phyloP scores from a whole-genome alignment of 352 stramenopile genomes.

The Phytophthora cryptogea region DNA sequence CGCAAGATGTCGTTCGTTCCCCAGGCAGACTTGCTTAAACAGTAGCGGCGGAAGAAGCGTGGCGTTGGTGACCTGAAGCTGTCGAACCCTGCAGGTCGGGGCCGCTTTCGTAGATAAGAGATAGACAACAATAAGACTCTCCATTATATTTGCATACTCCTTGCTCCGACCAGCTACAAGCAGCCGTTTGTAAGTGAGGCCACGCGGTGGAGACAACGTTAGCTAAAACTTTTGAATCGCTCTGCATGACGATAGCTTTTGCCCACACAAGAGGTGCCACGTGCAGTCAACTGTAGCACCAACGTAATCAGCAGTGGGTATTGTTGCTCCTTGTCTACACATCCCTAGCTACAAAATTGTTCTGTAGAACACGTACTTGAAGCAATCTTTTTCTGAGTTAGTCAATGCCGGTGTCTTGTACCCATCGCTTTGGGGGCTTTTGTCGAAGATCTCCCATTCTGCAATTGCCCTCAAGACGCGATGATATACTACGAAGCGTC shows the following conservation, averaged over 20 bases:
- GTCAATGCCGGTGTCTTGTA: slow-evolving; percentile 4
- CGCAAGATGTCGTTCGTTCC: slow-evolving; percentile 85
- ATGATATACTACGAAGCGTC: slow-evolving; percentile 84
- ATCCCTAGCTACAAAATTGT: not conserved
- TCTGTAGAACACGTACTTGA: not conserved
- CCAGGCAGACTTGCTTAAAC: slow-evolving; percentile 59
- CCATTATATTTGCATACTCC: slow-evolving; percentile 24
- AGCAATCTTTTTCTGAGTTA: not conserved
- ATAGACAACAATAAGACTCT: slow-evolving; percentile 15
- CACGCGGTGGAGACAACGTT: not conserved
- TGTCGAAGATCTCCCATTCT: slow-evolving; percentile 16
- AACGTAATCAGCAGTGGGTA: not conserved
- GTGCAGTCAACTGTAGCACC: not conserved
- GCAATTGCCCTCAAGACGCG: slow-evolving; percentile 1
- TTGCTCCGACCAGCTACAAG: not conserved
- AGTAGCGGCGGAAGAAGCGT: slow-evolving; percentile 79
- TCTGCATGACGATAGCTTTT: not conserved
- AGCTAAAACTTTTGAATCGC: not conserved
- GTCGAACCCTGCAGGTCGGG: slow-evolving; percentile 42
- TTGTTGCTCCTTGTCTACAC: not conserved
- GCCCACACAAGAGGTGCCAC: not conserved
- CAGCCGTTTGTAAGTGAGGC: not conserved
- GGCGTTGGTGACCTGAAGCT: slow-evolving; percentile 80
- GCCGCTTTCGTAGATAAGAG: slow-evolving; percentile 66
- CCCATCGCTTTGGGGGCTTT: slow-evolving; percentile 2